These are phyloP conservation scores for Naematelia aurantialba DNA, from an alignment of 768 basidiomycete species.

Conservation along the genomic window DNA sequence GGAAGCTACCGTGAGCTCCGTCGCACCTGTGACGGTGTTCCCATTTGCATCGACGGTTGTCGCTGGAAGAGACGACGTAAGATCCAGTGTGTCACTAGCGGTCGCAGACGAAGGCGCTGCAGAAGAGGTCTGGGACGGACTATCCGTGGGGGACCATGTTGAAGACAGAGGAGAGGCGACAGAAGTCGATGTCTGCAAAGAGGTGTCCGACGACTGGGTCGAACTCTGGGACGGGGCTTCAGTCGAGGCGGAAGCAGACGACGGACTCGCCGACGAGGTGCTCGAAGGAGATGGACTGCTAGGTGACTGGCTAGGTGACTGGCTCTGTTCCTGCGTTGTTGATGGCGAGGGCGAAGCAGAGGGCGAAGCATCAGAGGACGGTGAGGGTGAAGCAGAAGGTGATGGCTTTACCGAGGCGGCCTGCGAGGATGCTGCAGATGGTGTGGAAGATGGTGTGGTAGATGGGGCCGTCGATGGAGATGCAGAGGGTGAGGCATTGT, in stretches of 20 bases:
- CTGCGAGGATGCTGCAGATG: background rate
- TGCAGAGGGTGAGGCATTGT: background rate
- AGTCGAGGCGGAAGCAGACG: slow-evolving; percentile 1
- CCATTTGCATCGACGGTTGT: background rate
- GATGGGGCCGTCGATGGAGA: background rate
- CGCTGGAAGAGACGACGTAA: background rate
- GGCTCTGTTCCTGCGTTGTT: background rate
- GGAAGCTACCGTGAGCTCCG: background rate
- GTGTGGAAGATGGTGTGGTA: background rate
- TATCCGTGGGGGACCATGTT: background rate
- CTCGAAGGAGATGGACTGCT: background rate
- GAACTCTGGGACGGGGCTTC: slow-evolving; percentile 1
- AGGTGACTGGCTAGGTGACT: background rate
- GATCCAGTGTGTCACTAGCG: slow-evolving; percentile 1
- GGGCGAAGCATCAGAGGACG: background rate
- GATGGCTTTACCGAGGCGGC: background rate
- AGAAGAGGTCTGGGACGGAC: background rate
- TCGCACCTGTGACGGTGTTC: background rate
- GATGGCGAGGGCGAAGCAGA: slow-evolving; percentile 1
- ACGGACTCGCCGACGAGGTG: background rate
- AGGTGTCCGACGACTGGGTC: background rate
- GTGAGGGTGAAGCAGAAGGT: slow-evolving; percentile 1
- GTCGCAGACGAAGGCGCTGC: background rate
- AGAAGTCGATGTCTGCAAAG: slow-evolving; percentile 5
- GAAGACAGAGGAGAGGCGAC: background rate